Evolutionary conservation across 2,329 filamentous ascomycete genomes (phyloP).

Genomic region (Xylariaceae sp.): DNA sequence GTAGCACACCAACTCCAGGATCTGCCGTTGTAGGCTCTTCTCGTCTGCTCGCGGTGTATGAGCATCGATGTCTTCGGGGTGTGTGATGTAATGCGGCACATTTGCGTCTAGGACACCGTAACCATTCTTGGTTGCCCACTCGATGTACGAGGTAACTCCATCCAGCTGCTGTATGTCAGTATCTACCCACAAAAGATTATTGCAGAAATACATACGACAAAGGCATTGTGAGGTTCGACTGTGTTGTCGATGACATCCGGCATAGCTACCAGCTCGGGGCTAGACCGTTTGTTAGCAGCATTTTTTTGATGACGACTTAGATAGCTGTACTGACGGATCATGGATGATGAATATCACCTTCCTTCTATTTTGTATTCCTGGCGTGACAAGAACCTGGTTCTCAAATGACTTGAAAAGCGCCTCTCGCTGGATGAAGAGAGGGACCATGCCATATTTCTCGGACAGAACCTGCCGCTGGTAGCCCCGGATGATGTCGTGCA

Average conservation of each 20-base stretch:
- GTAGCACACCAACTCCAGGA: conserved; percentile 77
- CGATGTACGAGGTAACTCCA: conserved; percentile 76
- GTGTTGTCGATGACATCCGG: conserved; percentile 71
- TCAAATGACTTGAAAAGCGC: conserved; percentile 76
- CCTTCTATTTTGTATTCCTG: conserved; percentile 65
- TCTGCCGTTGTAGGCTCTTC: conserved; percentile 57
- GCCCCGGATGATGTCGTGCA: conserved; percentile 79
- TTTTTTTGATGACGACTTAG: conserved; percentile 5
- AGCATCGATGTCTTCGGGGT: conserved; percentile 58
- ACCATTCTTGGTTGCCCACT: conserved; percentile 75
- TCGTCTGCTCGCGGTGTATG: conserved; percentile 50
- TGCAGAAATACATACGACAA: conserved; percentile 66
- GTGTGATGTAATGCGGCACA: conserved; percentile 75
- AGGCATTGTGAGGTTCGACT: conserved; percentile 82
- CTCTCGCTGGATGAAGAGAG: conserved; percentile 77
- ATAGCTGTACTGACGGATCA: conserved; percentile 67
- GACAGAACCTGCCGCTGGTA: conserved; percentile 75
- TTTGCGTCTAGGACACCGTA: conserved; percentile 93
- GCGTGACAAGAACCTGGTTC: conserved; percentile 83
- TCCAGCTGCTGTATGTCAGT: conserved; percentile 66
- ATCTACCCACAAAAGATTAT: neutral
- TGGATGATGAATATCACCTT: conserved; percentile 86
- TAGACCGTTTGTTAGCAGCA: conserved; percentile 36
- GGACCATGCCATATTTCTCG: conserved; percentile 75
- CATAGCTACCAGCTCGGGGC: conserved; percentile 71